These are phyloP conservation scores for Russula foetens DNA, from an alignment of 768 basidiomycete species.

Conservation along the genomic window DNA sequence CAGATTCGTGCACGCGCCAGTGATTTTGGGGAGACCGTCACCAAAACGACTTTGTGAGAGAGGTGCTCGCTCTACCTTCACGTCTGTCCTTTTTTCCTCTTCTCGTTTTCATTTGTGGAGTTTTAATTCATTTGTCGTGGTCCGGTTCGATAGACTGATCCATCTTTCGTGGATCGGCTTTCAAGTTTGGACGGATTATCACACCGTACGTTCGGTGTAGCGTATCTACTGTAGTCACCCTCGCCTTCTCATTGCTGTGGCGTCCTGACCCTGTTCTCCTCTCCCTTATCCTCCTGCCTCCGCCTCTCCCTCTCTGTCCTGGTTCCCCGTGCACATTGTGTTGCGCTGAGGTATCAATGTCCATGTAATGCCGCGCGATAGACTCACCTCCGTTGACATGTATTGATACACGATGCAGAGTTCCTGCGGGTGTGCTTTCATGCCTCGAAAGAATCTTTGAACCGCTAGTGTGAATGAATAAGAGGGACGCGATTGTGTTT, in stretches of 20 bases:
- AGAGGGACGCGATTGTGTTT: background rate
- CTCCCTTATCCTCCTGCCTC: background rate
- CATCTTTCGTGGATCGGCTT: slow-evolving; percentile 57
- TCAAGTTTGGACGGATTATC: slow-evolving; percentile 52
- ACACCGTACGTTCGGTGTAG: background rate
- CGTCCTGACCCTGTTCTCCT: too few relatives aligned
- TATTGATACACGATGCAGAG: slow-evolving; percentile 10
- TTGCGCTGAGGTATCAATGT: slow-evolving; percentile 2
- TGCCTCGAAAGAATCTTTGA: background rate
- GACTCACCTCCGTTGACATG: slow-evolving; percentile 7
- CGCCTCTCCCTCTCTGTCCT: background rate
- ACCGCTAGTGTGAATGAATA: background rate
- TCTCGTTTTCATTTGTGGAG: background rate
- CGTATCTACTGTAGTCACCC: too few relatives aligned
- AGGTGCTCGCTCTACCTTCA: slow-evolving; percentile 61
- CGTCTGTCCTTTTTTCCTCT: slow-evolving; percentile 7
- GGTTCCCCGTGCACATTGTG: background rate
- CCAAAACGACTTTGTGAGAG: slow-evolving; percentile 45
- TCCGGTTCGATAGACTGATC: slow-evolving; percentile 39
- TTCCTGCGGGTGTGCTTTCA: background rate
- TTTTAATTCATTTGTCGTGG: background rate
- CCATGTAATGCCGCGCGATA: slow-evolving; percentile 11
- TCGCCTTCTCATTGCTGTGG: background rate
- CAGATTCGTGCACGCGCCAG: background rate
- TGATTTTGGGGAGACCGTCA: background rate